A percentile compares a stretch with the other conserved stretches of the same genome.
Evolutionary conservation across 2,329 filamentous ascomycete species (phyloP).

Genomic region (Calonectria henricotiae): DNA sequence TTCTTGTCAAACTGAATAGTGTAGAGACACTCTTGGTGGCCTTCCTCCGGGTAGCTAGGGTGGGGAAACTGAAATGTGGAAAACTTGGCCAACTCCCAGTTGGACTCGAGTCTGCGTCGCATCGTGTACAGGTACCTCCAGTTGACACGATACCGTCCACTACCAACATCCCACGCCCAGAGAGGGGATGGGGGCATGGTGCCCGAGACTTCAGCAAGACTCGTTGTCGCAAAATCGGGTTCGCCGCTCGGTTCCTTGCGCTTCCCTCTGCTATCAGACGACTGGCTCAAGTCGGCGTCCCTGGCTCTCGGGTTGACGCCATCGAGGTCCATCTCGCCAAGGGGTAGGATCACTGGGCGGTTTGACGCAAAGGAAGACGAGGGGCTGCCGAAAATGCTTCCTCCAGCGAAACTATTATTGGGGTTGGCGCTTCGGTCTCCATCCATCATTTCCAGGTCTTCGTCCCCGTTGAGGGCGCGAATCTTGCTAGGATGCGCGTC

Average conservation of each 20-base stretch:
- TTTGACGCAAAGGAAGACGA: constrained; percentile 55
- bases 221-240: constrained; percentile 54
- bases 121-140: constrained; percentile 96
- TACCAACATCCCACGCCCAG: constrained; percentile 68
- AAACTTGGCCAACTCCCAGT: constrained; percentile 89
- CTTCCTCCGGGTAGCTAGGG: constrained; percentile 83
- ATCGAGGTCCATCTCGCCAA: constrained; percentile 56
- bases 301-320: constrained; percentile 52
- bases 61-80: constrained; percentile 93
- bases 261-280: constrained; percentile 56
- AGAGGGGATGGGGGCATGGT: constrained; percentile 63
- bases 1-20: constrained; percentile 90
- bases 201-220: constrained; percentile 51
- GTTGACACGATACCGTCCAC: constrained; percentile 78
- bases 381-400: constrained; percentile 59
- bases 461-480: constrained; percentile 67
- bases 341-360: constrained; percentile 47
- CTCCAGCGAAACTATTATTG: constrained; percentile 45
- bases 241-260: constrained; percentile 58
- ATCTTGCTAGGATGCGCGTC: constrained; percentile 70
- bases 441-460: constrained; percentile 68
- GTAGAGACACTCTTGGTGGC: constrained; percentile 94
- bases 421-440: constrained; percentile 53
- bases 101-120: constrained; percentile 86
- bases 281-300: constrained; percentile 53